Base-by-base conservation (phyloP, 2,329 filamentous ascomycete species). In the Pseudocercospora eumusae region DNA sequence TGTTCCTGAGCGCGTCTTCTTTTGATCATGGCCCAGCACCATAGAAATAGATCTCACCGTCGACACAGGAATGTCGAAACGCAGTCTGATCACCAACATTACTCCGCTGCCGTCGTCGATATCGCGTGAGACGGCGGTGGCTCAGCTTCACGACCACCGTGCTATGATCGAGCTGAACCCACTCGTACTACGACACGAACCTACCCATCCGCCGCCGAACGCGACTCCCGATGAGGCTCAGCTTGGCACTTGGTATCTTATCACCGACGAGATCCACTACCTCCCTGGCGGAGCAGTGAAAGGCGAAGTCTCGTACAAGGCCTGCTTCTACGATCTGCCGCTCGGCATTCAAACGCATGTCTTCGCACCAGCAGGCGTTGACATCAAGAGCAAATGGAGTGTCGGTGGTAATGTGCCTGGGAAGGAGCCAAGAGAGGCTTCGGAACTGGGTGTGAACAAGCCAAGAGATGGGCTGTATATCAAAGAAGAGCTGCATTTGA, bases 91-190 rank as follows among this genome's bases (percentile, higher is more conserved):
- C 78, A 95, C 90, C 42, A 89, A 86, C 50, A 86, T 93, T 69
- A 95, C 90, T 27, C 89, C 91, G 18, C 82, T 96, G 31, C 92
- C 92, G 8, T 69, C 84, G 1, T 80, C 81, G 68, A 84, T 95
- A 67, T 81, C 86, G 53, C 85, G 91, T 59, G 82, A 88, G 67
- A 83, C 85, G n/a, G 90, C 91, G 45, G 75, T 96, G 66, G 82
- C 85, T 58, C 90, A 91, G 68, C 86, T 96, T 31, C 90, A 92
- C 75, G 83, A 89, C 75, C 91, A 96, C 77, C 75, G 83, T 55
- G 87, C 87, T 69, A 96, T 96, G 88, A 96, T 96, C 71, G 88
- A 93, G 73, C 81, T 96, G 61, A 96, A 96, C 75, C 92, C 92
- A 1, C 82, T 96, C 53, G 88, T 96, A 59, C 86, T 89, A 65